Evolutionary conservation across 495 filamentous ascomycete species (phyloP), one percentile per base, ranked within the genome.

Genomic region (Podospora didyma): DNA sequence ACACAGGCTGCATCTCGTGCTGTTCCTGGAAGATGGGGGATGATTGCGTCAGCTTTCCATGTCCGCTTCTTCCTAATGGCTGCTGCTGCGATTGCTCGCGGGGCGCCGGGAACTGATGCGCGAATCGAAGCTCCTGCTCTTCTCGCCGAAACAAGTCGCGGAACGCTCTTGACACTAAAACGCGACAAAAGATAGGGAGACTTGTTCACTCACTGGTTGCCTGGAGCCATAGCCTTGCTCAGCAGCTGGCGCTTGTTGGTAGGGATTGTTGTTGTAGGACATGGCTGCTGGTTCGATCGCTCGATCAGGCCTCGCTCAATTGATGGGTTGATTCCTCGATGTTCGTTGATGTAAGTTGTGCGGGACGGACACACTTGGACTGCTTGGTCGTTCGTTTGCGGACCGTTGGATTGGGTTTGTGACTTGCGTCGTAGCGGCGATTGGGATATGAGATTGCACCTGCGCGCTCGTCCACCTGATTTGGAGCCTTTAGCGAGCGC

Each of bases 201-300:
- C 49, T 7, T 31, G 26, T 31, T 31, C 9, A 63, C 65, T 59
- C 42, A 70, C 68, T 47, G 39, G 57, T 39, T 68, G 65, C 11
- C 58, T 60, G 59, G 64, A 61, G 49, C 54, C 76, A 51, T 83
- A 81, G 20, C 82, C 82, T 53, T 70, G 68, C 60, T 79, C 74
- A 34, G 69, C 71, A 31, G 57, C 24, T 2, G 79, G 72, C 24
- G 64, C 73, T 61, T 77, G 70, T 37, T 69, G 68, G 63, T 79
- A 79, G 31, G 70, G 73, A 56, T 67, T 71, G 54, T 62, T 61
- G 57, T 76, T 70, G 66, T 70, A 73, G 48, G 75, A 76, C 76
- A 79, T 79, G 56, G 49, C 65, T 62, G 63, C 58, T 57, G 47
- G 37, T 53, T 46, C 26, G 9, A 26, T 50, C 21, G 31, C 34